Conservation (phyloP, 257 asterid genomes). For the Solanum sejunctum region DNA sequence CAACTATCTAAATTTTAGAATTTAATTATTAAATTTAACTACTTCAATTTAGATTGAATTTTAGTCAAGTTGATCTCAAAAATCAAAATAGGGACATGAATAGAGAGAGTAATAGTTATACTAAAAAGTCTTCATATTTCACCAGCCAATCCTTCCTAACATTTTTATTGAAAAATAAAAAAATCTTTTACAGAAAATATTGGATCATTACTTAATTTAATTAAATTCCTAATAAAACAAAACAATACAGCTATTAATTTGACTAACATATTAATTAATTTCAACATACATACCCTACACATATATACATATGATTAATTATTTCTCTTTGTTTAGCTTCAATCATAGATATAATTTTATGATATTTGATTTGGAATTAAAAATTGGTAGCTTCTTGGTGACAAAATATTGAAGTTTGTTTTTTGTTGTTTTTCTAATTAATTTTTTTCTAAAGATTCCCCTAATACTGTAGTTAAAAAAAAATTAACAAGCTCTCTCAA, state of each 20-base stretch:
- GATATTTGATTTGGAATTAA: not conserved
- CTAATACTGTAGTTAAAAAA: too few relatives aligned
- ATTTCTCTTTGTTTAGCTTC: too few relatives aligned
- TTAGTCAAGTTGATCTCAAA: too few relatives aligned
- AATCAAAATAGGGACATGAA: too few relatives aligned
- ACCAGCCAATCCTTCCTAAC: not conserved
- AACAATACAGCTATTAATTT: not conserved
- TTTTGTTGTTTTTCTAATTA: not conserved
- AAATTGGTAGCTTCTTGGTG: not conserved
- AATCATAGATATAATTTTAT: not conserved
- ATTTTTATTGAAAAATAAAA: not conserved
- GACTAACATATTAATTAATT: not conserved
- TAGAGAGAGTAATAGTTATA: not conserved
- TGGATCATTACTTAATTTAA: not conserved
- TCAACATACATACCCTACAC: not conserved
- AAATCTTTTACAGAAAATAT: not conserved
- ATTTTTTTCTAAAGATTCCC: too few relatives aligned
- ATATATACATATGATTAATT: not conserved
- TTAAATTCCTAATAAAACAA: not conserved
- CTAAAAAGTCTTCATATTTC: not conserved
- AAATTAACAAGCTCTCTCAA: not conserved
- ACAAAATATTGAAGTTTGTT: not conserved
- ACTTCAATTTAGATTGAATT: too few relatives aligned
- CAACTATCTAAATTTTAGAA: too few relatives aligned
- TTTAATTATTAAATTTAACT: too few relatives aligned